Conservation (phyloP, 768 basidiomycete species). For the Leccinum aurantiacum region DNA sequence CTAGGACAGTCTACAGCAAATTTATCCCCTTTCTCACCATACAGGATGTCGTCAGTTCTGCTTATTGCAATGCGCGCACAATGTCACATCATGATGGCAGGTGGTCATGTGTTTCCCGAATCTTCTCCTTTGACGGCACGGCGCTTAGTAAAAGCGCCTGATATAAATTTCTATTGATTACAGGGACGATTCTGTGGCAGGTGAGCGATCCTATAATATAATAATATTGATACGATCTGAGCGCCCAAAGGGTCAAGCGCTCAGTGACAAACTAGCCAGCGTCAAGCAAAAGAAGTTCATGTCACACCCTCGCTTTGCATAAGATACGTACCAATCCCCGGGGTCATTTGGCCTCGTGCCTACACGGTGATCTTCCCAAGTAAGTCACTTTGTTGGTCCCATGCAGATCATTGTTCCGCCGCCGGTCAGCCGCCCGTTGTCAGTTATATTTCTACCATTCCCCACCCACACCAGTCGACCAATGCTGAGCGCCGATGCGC, state of each 20-base stretch:
- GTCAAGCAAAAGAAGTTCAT: background rate
- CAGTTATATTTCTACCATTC: background rate
- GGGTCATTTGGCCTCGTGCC: background rate
- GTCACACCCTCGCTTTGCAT: background rate
- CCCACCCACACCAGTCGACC: background rate
- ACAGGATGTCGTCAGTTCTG: background rate
- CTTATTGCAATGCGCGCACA: background rate
- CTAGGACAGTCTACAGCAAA: slow-evolving; percentile 2
- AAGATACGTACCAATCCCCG: background rate
- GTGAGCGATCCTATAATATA: background rate
- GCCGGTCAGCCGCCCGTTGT: background rate
- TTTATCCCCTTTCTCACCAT: background rate
- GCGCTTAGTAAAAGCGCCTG: background rate
- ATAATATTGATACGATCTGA: background rate
- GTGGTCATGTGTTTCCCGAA: background rate
- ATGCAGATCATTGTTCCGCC: background rate
- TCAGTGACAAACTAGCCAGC: background rate
- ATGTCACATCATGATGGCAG: background rate
- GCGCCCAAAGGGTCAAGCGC: background rate
- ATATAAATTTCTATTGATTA: background rate
- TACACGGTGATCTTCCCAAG: background rate
- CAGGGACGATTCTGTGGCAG: background rate
- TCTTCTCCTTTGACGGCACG: background rate
- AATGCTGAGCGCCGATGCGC: slow-evolving; percentile 2
- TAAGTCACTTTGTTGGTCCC: background rate